phyloP scores from a whole-genome alignment of 78 protist genomes.

The Dictyostelium citrinum region DNA sequence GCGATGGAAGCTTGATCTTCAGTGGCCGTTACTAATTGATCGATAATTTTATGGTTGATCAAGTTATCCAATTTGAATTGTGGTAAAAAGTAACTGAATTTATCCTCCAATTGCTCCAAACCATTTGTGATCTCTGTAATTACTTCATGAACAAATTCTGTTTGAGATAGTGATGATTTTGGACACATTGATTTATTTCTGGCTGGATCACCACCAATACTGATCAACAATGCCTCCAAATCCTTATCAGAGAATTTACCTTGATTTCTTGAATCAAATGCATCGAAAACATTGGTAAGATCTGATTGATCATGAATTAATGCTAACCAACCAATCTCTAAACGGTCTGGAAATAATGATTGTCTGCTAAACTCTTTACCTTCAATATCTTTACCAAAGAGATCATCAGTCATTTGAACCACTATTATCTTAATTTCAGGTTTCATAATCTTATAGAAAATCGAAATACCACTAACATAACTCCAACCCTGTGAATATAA shows the following conservation, averaged over 20 bases:
- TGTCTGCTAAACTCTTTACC: conserved; percentile 66
- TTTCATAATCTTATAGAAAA: conserved; percentile 10
- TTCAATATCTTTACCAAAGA: conserved; percentile 48
- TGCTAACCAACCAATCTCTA: conserved; percentile 73
- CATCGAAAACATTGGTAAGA: conserved; percentile 64
- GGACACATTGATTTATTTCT: not conserved
- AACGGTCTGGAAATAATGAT: conserved; percentile 59
- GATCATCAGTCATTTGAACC: conserved; percentile 71
- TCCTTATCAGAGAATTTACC: conserved; percentile 53
- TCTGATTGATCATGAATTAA: conserved; percentile 61
- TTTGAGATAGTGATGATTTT: conserved; percentile 52
- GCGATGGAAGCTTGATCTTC: conserved; percentile 80
- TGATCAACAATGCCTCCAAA: not conserved
- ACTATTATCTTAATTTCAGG: conserved; percentile 27
- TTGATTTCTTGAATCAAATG: conserved; percentile 59
- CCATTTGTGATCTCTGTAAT: not conserved
- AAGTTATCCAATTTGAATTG: conserved; percentile 45
- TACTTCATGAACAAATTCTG: conserved; percentile 66
- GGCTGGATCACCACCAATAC: conserved; percentile 35
- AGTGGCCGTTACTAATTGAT: conserved; percentile 59
- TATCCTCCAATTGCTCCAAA: not conserved
- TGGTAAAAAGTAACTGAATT: not conserved
- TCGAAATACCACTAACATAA: conserved; percentile 35
- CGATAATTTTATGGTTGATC: conserved; percentile 24
- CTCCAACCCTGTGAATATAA: conserved; percentile 58